Conservation (phyloP, 306 rosid genomes). For the Albizia julibrissin region DNA sequence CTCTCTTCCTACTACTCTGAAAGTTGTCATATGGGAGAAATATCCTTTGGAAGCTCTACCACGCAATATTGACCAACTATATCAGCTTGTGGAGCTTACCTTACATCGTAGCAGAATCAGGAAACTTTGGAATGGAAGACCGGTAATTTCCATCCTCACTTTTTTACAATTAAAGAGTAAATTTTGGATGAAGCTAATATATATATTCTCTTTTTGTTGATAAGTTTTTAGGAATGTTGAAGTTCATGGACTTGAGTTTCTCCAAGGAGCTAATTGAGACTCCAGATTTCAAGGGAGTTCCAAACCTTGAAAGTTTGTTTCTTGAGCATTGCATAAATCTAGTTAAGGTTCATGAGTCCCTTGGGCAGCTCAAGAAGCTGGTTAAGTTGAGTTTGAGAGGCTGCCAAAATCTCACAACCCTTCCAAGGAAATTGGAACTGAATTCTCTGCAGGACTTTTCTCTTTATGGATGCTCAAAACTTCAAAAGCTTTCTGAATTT, state of each 20-base stretch:
- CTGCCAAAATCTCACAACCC: neutral
- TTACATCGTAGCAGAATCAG: neutral
- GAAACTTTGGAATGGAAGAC: constrained; percentile 16
- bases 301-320: constrained; percentile 11
- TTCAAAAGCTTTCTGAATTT: neutral
- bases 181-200: neutral
- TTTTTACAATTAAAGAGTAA: neutral
- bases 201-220: neutral
- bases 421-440: constrained; percentile 15
- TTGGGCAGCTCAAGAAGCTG: neutral
- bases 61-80: neutral
- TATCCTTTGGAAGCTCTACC: neutral
- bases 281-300: neutral
- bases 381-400: neutral
- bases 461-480: neutral
- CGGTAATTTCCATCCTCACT: neutral
- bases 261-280: neutral
- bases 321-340: neutral
- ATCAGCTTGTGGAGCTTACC: neutral
- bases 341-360: neutral
- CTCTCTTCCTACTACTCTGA: constrained; percentile 4
- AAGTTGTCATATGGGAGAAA: constrained; percentile 1
- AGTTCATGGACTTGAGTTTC: neutral
- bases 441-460: neutral
- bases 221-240: neutral